Percentiles rank a stretch among this genome's conserved stretches.
Conservation (phyloP, 768 basidiomycete genomes). For the Termitomyces titanicus region DNA sequence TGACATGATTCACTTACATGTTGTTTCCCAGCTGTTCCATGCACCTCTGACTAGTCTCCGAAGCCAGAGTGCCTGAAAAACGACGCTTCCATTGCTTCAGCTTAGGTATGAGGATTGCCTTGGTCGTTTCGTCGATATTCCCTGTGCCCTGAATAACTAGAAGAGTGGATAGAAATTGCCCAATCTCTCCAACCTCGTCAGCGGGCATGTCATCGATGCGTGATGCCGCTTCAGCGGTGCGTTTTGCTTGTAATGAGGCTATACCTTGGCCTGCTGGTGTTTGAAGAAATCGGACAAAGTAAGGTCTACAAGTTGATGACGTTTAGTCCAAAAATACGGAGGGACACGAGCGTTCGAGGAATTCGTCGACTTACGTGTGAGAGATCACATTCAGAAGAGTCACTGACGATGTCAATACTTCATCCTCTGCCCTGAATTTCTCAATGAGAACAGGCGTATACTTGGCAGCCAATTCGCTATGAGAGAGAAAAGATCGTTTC, state of each 20-base stretch:
- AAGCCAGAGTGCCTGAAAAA: slow-evolving; percentile 26
- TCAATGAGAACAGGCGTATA: slow-evolving; percentile 30
- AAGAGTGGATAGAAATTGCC: slow-evolving; percentile 38
- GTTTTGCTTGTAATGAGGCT: slow-evolving; percentile 32
- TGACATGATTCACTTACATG: background rate
- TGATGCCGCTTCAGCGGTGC: slow-evolving; percentile 24
- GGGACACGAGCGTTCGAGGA: background rate
- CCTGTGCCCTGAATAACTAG: slow-evolving; percentile 33
- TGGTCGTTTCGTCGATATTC: slow-evolving; percentile 27
- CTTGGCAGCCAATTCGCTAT: slow-evolving; percentile 34
- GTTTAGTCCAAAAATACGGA: background rate
- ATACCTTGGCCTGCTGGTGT: slow-evolving; percentile 28
- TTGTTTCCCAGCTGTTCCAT: slow-evolving; percentile 26
- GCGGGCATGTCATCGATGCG: slow-evolving; percentile 16
- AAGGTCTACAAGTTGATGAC: slow-evolving; percentile 26
- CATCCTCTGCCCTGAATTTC: slow-evolving; percentile 22
- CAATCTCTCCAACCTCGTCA: slow-evolving; percentile 29
- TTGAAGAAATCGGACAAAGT: slow-evolving; percentile 36
- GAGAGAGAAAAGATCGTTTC: background rate
- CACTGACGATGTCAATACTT: slow-evolving; percentile 20
- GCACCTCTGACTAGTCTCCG: slow-evolving; percentile 32
- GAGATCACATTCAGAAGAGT: slow-evolving; percentile 30
- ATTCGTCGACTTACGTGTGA: slow-evolving; percentile 28
- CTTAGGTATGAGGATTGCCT: slow-evolving; percentile 27
- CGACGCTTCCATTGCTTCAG: slow-evolving; percentile 27